Evolutionary conservation across 495 filamentous ascomycete species (phyloP).

Genomic region (Penicillium malachiteum): DNA sequence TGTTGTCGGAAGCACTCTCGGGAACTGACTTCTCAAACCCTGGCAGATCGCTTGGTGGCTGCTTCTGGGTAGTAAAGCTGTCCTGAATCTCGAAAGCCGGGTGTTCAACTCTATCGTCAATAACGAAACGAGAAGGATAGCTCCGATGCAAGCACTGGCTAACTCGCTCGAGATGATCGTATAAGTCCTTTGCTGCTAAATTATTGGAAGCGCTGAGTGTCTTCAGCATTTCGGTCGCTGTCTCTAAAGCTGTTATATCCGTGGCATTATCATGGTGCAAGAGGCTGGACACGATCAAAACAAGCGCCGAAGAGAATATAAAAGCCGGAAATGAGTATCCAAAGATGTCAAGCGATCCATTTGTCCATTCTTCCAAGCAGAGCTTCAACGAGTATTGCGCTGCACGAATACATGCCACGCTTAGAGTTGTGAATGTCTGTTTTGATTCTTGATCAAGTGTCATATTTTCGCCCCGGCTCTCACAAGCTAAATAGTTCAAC

Average conservation of each 20-base stretch:
- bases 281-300: slow-evolving; percentile 37
- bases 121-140: too few species aligned
- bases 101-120: too few species aligned
- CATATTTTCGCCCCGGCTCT: background rate
- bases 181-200: slow-evolving; percentile 33
- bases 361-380: slow-evolving; percentile 38
- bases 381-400: slow-evolving; percentile 37
- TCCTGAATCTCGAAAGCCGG: too few species aligned
- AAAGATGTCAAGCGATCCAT: slow-evolving; percentile 34
- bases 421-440: slow-evolving; percentile 28
- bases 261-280: slow-evolving; percentile 25
- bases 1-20: too few species aligned
- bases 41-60: too few species aligned
- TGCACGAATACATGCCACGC: slow-evolving; percentile 40
- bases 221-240: slow-evolving; percentile 31
- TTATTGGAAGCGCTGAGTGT: slow-evolving; percentile 33
- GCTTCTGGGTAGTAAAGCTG: too few species aligned
- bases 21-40: too few species aligned
- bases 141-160: slow-evolving; percentile 17
- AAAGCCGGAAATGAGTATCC: slow-evolving; percentile 40
- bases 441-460: slow-evolving; percentile 17
- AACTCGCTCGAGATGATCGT: slow-evolving; percentile 28
- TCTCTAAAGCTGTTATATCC: slow-evolving; percentile 32
- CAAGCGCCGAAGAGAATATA: slow-evolving; percentile 36
- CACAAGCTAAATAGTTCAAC: slow-evolving; percentile 26